Base-by-base conservation (phyloP, 371 early-diverging fungal genomes). In the Nematocida homosporus region DNA sequence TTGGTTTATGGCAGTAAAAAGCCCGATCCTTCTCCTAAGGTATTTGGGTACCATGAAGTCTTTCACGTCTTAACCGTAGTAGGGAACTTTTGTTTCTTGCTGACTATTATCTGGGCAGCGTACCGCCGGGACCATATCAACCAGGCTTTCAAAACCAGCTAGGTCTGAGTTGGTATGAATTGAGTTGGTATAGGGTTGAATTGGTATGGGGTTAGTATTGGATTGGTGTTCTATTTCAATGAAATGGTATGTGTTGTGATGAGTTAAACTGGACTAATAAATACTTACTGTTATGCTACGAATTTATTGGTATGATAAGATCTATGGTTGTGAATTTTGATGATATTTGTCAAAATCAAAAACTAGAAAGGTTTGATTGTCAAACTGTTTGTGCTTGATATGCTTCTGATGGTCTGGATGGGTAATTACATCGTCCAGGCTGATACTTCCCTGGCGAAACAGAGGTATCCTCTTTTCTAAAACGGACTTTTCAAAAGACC, bases 41-140 rank as follows among this genome's bases (percentile, higher is more conserved):
- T 81, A 20, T 81, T 83, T 79, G 85, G 83, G 42, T 85, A 82
- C 56, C 85, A 85, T 57, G 85, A 85, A 65, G 47, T 85, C 16
- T 85, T 83, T 48, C 85, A 85, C 68, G 59, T 78, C 0, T 68
- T 82, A 29, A 85, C 85, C 20, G 64, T 85, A 32, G 0, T 81
- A 13, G 85, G 80, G 0, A 83, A 85, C 66, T 35, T 60, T 27
- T 83, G 81, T 56, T 85, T 83, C 57, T 53, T 81, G 30, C 42
- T 82, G 27, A 77, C 81, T n/a, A 65, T 85, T 27, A 27, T 80
- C 1, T 72, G 75, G 75, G 75, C 75, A 0, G 50, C 40, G 16
- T 72, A 72, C 53, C 60, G 48, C 38, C n/a, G n/a, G n/a, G n/a
- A n/a, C n/a, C n/a, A n/a, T n/a, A n/a, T n/a, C n/a, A n/a, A n/a